Evolutionary conservation across 441 rosid genomes (phyloP).

Genomic region (Adansonia madagascariensis): DNA sequence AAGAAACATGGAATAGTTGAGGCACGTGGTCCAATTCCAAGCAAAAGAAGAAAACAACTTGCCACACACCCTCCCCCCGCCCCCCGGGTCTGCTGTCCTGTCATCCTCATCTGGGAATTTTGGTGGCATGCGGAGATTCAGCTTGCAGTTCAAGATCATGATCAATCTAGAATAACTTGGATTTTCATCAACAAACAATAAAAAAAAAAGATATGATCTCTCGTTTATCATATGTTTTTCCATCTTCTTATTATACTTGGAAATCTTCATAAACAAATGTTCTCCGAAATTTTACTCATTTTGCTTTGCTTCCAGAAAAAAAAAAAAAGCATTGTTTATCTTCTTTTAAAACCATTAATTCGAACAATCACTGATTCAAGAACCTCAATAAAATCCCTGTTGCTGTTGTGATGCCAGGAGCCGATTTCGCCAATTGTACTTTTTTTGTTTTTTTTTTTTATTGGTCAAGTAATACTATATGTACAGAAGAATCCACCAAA

Average conservation of each 20-base stretch:
- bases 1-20: conserved; percentile 18
- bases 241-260: background rate
- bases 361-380: background rate
- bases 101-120: background rate
- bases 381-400: conserved; percentile 15
- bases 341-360: background rate
- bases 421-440: conserved; percentile 15
- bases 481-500: conserved; percentile 10
- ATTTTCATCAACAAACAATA: conserved; percentile 12
- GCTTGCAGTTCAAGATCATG: background rate
- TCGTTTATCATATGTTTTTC: background rate
- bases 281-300: background rate
- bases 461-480: background rate
- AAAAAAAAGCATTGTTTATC: background rate
- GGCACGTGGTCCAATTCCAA: background rate
- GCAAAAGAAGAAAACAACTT: background rate
- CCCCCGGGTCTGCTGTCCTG: too few species aligned
- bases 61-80: background rate
- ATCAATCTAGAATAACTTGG: background rate
- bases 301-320: background rate
- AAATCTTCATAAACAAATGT: background rate
- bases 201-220: background rate
- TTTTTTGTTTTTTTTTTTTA: background rate
- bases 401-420: conserved; percentile 28
- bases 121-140: background rate